These are phyloP conservation scores for Alternaria arborescens DNA, from an alignment of 2,329 filamentous ascomycete genomes.

Conservation along the genomic window DNA sequence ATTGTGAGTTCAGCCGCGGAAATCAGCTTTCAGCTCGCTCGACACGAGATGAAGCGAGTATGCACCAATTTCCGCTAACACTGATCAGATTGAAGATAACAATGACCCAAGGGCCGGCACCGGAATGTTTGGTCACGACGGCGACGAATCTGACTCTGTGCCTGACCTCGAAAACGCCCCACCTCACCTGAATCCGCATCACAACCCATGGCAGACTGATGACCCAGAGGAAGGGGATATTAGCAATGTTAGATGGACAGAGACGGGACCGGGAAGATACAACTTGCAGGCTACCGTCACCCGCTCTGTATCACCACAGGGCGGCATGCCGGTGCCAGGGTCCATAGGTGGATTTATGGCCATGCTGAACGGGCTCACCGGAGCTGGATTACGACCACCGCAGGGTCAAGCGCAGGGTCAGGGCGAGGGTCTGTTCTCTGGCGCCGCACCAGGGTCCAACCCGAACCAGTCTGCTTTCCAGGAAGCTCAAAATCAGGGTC, in stretches of 20 bases:
- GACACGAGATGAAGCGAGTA: slow-evolving; percentile 6
- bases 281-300: slow-evolving; percentile 48
- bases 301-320: slow-evolving; percentile 41
- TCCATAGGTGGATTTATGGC: slow-evolving; percentile 55
- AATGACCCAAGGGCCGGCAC: slow-evolving; percentile 68
- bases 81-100: slow-evolving; percentile 57
- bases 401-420: slow-evolving; percentile 27
- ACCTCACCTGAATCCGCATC: slow-evolving; percentile 47
- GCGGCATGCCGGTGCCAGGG: slow-evolving; percentile 30
- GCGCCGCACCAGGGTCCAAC: slow-evolving; percentile 8
- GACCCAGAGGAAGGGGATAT: slow-evolving; percentile 62
- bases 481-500: slow-evolving; percentile 24
- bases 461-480: slow-evolving; percentile 26
- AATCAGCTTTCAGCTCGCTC: slow-evolving; percentile 17
- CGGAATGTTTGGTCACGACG: slow-evolving; percentile 34
- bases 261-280: slow-evolving; percentile 46
- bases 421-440: slow-evolving; percentile 26
- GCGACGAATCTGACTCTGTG: slow-evolving; percentile 41
- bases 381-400: slow-evolving; percentile 37
- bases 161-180: slow-evolving; percentile 37
- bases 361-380: slow-evolving; percentile 58
- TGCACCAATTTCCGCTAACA: slow-evolving; percentile 28
- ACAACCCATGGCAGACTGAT: slow-evolving; percentile 60
- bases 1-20: slow-evolving; percentile 69
- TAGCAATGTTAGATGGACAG: slow-evolving; percentile 55